Evolutionary conservation across 192 early-diverging fungal genomes (phyloP), one percentile per base, ranked within the genome.

Genomic region (Coemansia sp.): DNA sequence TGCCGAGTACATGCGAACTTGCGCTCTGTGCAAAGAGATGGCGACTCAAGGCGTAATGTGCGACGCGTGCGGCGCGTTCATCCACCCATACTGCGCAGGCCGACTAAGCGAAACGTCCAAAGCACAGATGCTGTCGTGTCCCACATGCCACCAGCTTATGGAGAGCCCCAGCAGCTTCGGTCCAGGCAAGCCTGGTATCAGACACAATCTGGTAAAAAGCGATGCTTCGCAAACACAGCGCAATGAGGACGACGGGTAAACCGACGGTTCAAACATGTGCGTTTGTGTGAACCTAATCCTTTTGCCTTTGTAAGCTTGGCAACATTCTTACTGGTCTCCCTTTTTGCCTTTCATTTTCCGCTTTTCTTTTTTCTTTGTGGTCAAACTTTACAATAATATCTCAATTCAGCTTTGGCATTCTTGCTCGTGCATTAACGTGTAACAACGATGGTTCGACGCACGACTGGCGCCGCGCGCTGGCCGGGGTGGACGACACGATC

Each of bases 41-140:
- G 75, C 75, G 15, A 77, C 75, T 0, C 27, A 25, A 17, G 75
- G 75, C 1, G 10, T 66, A 9, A 56, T 77, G 3, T 77, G 75
- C 55, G 23, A 21, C 19, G 65, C 37, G 7, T 77, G 75, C 55
- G 19, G 23, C 4, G 65, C 58, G 10, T 52, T 60, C 22, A 53
- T 71, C 5, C 75, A 77, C 54, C 75, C 75, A 19, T 77, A 56
- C 51, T 77, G 75, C 39, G 69, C 62, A 4, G 47, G 61, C 45
- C 69, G 62, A 5, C n/a, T 77, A 23, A 4, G 45, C 62, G 5
- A 41, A 11, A 10, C 43, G 56, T 24, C 29, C 48, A 55, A 55
- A n/a, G 24, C 53, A 7, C 25, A 22, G 23, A 24, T 29, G 32
- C 58, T 68, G 17, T 51, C 69, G 19, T 72, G 69, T 19, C 70